Base-by-base conservation (phyloP, 768 basidiomycete genomes). In the Mycena leptocephala region DNA sequence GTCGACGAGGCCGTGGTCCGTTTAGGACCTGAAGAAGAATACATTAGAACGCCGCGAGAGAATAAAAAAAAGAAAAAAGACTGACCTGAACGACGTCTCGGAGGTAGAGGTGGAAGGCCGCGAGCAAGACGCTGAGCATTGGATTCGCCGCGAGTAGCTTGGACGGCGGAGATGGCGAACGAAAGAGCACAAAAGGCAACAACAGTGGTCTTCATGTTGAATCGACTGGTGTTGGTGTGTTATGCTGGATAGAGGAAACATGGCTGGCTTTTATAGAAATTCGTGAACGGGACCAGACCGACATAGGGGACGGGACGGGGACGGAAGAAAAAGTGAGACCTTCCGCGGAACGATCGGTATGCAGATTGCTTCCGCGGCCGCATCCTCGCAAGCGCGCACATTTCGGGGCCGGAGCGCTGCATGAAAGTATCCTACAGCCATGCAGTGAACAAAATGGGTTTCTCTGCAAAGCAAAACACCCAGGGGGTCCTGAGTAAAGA, bases 141-240 rank as follows among this genome's bases (percentile, higher is more conserved):
- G n/a, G n/a, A n/a, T n/a, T n/a, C n/a, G n/a, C n/a, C n/a, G n/a
- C n/a, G n/a, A n/a, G n/a, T n/a, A n/a, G n/a, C n/a, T n/a, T n/a
- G n/a, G n/a, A n/a, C n/a, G n/a, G n/a, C n/a, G n/a, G n/a, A n/a
- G n/a, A n/a, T n/a, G n/a, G n/a, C n/a, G n/a, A n/a, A n/a, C n/a
- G n/a, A n/a, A n/a, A n/a, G n/a, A n/a, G n/a, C 66, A 37, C 82
- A 70, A 26, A 84, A 78, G 63, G n/a, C n/a, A n/a, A 83, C 43
- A 11, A 79, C 37, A 46, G 79, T 78, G 33, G 76, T 55, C 70
- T 79, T 83, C 53, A 79, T 35, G 77, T 80, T 64, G 41, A 46
- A 46, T 24, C 16, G 9, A 32, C 24, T 28, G 16, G 30, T 24
- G 41, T 24, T 5, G 32, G 28, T 16, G 24, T 14, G 28, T 32